Base-by-base conservation (phyloP, 352 stramenopile species). In the Blastocystis sp. region DNA sequence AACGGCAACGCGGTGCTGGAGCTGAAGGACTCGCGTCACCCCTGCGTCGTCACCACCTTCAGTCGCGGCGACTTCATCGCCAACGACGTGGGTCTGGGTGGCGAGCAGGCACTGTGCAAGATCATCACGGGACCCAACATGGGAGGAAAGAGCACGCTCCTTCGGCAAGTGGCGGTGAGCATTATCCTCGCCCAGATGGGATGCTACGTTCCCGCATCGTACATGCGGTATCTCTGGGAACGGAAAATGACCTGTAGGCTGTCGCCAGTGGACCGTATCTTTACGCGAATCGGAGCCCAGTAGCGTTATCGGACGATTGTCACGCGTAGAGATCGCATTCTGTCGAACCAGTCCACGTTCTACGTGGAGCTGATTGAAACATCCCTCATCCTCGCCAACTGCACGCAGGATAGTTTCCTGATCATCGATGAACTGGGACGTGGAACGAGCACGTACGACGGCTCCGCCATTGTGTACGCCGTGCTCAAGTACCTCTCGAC, bases 321-420 rank as follows among this genome's bases (percentile, higher is more conserved):
- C 1, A 84, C n/a, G 29, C 4, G 7, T 69, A 87, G 56, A 59
- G 97, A 99, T 88, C 91, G 94, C 49, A 98, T 99, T 73, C 91
- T 99, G 40, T 91, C 94, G 7, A 96, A 96, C 0, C 95, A 99
- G 87, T 98, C 93, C 89, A 99, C 97, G n/a, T 97, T 99, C 67
- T 99, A 97, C 88, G 96, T 99, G 0, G 97, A 98, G 90, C 89
- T 99, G 18, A 92, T 94, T 0, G 96, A 99, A 89, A 99, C 96
- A 27, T 94, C 96, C 24, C 95, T 94, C 54, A 97, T 98, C 38
- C 90, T 99, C 11, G 91, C 97, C 59, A 92, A 96, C 84, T 96
- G 96, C 4, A 97, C 93, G 18, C 89, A 90, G 44, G 92, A 94
- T 87, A 98, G 94, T 40, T 90, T 99, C 4, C 94, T 99, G 46